Percentiles rank a stretch among this genome's conserved stretches.
These are phyloP conservation scores for Aspergillus transmontanensis DNA, from an alignment of 2,329 filamentous ascomycete species.

Conservation along the genomic window DNA sequence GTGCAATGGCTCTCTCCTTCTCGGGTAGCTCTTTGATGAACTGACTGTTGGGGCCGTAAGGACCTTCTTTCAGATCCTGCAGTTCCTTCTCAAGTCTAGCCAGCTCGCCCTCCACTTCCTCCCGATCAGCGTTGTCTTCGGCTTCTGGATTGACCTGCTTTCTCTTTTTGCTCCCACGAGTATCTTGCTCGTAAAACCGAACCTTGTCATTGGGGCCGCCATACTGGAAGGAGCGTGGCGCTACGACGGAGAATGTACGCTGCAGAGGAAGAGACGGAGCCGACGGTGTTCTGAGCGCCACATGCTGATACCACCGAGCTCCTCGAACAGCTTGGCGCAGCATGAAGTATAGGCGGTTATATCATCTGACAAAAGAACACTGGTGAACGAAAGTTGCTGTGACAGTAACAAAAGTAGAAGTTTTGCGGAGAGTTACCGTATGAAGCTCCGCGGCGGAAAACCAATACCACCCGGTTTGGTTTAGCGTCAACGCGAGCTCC, in stretches of 20 bases:
- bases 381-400: constrained; percentile 11
- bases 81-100: constrained; percentile 44
- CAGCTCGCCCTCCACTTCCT: constrained; percentile 41
- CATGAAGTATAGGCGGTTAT: constrained; percentile 41
- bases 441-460: constrained; percentile 28
- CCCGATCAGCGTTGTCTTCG: constrained; percentile 40
- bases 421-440: not conserved
- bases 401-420: not conserved
- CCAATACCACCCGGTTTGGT: constrained; percentile 32
- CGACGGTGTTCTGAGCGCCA: constrained; percentile 37
- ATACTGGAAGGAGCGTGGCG: constrained; percentile 33
- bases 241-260: constrained; percentile 36
- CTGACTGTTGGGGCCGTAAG: constrained; percentile 45
- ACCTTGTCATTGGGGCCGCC: constrained; percentile 45
- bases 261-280: constrained; percentile 24
- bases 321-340: constrained; percentile 47
- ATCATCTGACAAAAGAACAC: constrained; percentile 31
- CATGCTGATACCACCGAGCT: constrained; percentile 48
- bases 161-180: constrained; percentile 37
- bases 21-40: constrained; percentile 48
- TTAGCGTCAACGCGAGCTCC: constrained; percentile 31
- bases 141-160: constrained; percentile 43
- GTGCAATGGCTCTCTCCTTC: constrained; percentile 42
- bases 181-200: constrained; percentile 47
- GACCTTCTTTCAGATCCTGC: constrained; percentile 42